Conservation (phyloP, 2,329 filamentous ascomycete species). For the Aureobasidium sp. region DNA sequence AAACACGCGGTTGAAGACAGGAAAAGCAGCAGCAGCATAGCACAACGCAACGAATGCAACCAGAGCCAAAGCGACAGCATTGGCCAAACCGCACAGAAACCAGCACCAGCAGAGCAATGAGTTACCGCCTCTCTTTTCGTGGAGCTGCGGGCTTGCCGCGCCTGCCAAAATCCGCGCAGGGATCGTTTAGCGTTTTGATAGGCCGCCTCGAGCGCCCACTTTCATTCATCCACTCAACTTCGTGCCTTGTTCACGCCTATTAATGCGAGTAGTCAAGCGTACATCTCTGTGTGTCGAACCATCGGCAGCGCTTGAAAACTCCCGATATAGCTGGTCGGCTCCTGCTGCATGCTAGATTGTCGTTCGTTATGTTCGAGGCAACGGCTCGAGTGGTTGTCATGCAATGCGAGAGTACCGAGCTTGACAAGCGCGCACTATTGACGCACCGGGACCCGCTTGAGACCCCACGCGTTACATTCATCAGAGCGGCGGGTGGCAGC, state of each 20-base stretch:
- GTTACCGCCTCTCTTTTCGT: constrained; percentile 13
- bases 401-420: background rate
- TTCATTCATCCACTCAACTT: constrained; percentile 5
- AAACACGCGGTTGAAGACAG: background rate
- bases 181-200: constrained; percentile 11
- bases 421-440: constrained; percentile 13
- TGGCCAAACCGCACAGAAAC: background rate
- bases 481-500: background rate
- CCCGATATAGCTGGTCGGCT: background rate
- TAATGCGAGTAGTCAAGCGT: background rate
- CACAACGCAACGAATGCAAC: constrained; percentile 2
- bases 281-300: background rate
- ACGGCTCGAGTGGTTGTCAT: background rate
- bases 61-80: constrained; percentile 5
- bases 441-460: constrained; percentile 2
- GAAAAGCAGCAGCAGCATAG: constrained; percentile 1
- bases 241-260: background rate
- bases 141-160: constrained; percentile 10
- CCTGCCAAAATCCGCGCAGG: constrained; percentile 8
- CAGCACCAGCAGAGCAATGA: background rate
- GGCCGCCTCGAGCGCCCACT: constrained; percentile 8
- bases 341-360: background rate
- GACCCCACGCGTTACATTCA: constrained; percentile 2
- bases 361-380: constrained; percentile 2
- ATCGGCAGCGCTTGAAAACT: background rate